Percentiles rank a stretch among this genome's conserved stretches.
phyloP scores from a whole-genome alignment of 352 stramenopile species.

The Blastocystis sp. region DNA sequence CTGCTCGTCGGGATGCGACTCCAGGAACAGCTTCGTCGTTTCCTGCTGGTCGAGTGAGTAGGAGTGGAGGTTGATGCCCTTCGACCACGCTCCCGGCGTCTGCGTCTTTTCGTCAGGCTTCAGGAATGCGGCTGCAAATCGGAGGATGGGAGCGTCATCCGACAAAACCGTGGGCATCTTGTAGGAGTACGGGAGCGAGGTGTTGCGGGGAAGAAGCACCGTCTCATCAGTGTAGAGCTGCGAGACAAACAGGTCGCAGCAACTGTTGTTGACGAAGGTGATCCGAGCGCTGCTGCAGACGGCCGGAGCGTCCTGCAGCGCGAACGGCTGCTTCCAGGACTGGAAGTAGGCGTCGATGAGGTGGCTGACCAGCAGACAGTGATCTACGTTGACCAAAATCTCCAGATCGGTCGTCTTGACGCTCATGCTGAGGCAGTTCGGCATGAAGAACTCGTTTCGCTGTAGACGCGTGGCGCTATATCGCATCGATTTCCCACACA shows the following conservation, averaged over 20 bases:
- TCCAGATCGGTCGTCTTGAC: neutral
- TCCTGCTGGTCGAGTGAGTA: constrained; percentile 45
- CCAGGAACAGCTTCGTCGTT: constrained; percentile 10
- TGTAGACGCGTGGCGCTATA: neutral
- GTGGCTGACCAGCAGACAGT: neutral
- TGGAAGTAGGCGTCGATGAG: constrained; percentile 18
- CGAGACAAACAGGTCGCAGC: constrained; percentile 36
- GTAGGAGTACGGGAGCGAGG: neutral
- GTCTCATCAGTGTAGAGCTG: constrained; percentile 37
- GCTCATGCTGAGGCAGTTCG: constrained; percentile 7
- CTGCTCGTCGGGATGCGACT: neutral
- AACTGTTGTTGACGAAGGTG: constrained; percentile 36
- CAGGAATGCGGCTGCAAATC: neutral
- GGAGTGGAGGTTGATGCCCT: constrained; percentile 44
- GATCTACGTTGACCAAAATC: constrained; percentile 34
- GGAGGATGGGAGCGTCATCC: constrained; percentile 24
- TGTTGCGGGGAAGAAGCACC: neutral
- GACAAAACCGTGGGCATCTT: neutral
- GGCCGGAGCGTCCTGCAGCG: neutral
- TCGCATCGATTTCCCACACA: neutral
- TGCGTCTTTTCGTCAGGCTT: neutral
- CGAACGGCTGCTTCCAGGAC: neutral
- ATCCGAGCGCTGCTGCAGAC: constrained; percentile 19
- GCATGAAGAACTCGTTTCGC: constrained; percentile 4
- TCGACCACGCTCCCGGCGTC: constrained; percentile 22